A percentile compares a stretch with the other conserved stretches of the same genome.
These are phyloP conservation scores for Paramarasmius palmivorus DNA, from an alignment of 1,284 basidiomycete species.

Conservation along the genomic window DNA sequence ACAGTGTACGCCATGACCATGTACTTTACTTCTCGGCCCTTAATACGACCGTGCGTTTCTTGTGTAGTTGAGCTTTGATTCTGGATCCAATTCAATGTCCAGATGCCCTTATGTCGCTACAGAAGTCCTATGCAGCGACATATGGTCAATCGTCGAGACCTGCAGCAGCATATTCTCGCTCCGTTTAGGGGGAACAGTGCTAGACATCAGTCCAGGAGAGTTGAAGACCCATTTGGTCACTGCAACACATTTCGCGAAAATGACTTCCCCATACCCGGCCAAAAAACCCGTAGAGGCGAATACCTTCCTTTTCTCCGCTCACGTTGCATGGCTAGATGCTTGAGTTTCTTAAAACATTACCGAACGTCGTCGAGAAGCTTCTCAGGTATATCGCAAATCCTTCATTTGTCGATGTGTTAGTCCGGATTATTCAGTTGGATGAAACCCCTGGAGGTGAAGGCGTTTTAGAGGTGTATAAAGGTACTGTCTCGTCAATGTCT, in stretches of 20 bases:
- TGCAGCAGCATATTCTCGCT: slow-evolving; percentile 73
- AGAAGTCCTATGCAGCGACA: slow-evolving; percentile 94
- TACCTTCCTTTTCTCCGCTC: slow-evolving; percentile 25
- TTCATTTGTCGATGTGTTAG: slow-evolving; percentile 89
- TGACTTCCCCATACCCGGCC: slow-evolving; percentile 83
- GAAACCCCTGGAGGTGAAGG: slow-evolving; percentile 81
- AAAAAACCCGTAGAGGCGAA: slow-evolving; percentile 90
- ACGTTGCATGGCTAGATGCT: slow-evolving; percentile 72
- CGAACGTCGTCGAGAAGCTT: slow-evolving; percentile 81
- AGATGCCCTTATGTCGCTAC: slow-evolving; percentile 95
- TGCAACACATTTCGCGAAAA: slow-evolving; percentile 86
- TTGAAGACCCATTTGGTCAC: slow-evolving; percentile 76
- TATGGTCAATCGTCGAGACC: slow-evolving; percentile 93
- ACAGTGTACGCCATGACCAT: too few relatives aligned
- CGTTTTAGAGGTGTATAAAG: slow-evolving; percentile 78
- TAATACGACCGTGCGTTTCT: too few relatives aligned
- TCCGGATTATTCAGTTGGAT: slow-evolving; percentile 92
- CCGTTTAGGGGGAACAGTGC: slow-evolving; percentile 94
- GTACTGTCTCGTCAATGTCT: slow-evolving; percentile 22
- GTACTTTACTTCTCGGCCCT: too few relatives aligned
- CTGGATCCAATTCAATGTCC: not conserved
- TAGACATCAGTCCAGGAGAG: slow-evolving; percentile 77
- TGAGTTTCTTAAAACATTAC: slow-evolving; percentile 84
- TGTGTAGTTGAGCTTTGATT: too few relatives aligned
- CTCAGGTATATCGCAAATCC: slow-evolving; percentile 88